A percentile compares a stretch with the other conserved stretches of the same genome.
phyloP scores from a whole-genome alignment of 495 filamentous ascomycete species.

The Aspergillus egyptiacus region DNA sequence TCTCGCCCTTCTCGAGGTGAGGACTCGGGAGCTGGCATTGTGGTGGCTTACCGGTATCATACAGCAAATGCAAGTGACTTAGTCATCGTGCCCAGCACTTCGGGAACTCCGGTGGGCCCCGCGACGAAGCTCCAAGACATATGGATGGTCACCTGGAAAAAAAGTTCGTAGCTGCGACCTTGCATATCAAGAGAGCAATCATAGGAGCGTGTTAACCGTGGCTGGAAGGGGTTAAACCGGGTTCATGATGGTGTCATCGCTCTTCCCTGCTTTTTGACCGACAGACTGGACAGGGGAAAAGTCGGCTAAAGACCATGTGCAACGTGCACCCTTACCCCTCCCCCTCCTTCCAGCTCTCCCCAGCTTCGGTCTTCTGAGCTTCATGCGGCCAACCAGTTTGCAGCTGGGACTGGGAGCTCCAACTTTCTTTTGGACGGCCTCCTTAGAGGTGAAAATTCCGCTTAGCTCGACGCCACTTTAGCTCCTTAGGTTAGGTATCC shows the following conservation, averaged over 20 bases:
- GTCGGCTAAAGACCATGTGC: constrained; percentile 11
- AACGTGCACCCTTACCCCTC: constrained; percentile 9
- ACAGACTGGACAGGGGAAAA: not conserved
- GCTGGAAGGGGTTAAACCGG: not conserved
- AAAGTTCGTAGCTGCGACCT: constrained; percentile 5
- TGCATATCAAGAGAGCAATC: not conserved
- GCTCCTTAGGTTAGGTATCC: constrained; percentile 18
- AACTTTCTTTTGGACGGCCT: constrained; percentile 6
- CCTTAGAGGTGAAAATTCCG: constrained; percentile 17
- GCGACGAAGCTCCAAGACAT: constrained; percentile 13
- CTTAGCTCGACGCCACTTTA: constrained; percentile 23
- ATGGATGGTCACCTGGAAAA: constrained; percentile 11
- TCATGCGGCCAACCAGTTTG: constrained; percentile 19
- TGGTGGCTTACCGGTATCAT: not conserved
- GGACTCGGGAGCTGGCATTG: not conserved
- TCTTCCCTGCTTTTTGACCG: not conserved
- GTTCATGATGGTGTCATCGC: constrained; percentile 5
- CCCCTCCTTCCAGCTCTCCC: constrained; percentile 16
- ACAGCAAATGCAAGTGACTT: constrained; percentile 11
- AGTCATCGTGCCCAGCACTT: constrained; percentile 15
- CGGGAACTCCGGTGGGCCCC: constrained; percentile 18
- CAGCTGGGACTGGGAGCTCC: constrained; percentile 19
- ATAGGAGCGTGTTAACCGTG: not conserved
- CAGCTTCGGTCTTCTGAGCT: constrained; percentile 15
- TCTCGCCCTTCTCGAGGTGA: not conserved